Evolutionary conservation across 2,329 filamentous ascomycete genomes (phyloP).

Genomic region (Diaporthe destruens): DNA sequence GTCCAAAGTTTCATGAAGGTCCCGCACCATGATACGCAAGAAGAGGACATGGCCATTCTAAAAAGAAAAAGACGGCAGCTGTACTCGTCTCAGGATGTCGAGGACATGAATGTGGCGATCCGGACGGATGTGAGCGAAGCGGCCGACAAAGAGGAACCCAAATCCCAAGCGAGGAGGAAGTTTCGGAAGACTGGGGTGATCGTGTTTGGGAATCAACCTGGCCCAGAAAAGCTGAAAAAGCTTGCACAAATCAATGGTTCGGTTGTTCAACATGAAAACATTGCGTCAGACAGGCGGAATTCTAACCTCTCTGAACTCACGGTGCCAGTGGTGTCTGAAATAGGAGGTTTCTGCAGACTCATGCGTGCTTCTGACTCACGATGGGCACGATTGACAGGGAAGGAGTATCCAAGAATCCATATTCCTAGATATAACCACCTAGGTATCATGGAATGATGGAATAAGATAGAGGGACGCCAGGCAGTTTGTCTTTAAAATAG

Average conservation of each 20-base stretch:
- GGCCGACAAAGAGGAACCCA: background rate
- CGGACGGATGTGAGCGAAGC: background rate
- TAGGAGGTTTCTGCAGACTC: background rate
- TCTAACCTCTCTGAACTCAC: background rate
- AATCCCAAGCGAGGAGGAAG: accelerated
- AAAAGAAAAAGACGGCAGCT: background rate
- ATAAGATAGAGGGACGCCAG: no score
- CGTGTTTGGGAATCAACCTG: background rate
- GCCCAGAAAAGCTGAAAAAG: background rate
- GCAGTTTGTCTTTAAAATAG: no score
- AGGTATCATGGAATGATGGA: no score
- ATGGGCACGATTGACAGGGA: background rate
- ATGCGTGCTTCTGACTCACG: background rate
- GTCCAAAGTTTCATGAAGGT: background rate
- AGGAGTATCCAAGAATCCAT: background rate
- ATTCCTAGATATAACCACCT: no score
- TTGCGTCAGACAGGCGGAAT: background rate
- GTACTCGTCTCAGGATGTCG: background rate
- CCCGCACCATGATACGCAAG: background rate
- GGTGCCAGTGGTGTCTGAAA: background rate
- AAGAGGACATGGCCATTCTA: background rate
- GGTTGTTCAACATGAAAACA: background rate
- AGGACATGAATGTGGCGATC: background rate
- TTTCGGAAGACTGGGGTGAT: background rate
- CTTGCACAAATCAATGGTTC: background rate